These are phyloP conservation scores for Populus tremula DNA, from an alignment of 345 rosid species.

Conservation along the genomic window DNA sequence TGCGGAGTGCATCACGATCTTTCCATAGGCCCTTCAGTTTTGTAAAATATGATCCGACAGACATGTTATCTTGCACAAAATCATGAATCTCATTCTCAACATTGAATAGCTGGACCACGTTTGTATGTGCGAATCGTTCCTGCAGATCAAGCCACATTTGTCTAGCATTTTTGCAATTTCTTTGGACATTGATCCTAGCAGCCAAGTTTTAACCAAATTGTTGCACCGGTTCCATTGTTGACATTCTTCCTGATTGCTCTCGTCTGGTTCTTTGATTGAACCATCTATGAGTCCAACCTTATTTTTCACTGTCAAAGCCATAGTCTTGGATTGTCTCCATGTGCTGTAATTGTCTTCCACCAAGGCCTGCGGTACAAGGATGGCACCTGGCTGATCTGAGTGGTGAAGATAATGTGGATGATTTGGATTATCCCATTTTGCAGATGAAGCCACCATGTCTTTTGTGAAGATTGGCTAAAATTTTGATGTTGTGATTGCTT, in stretches of 20 bases:
- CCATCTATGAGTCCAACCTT: background rate
- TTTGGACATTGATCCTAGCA: constrained; percentile 4
- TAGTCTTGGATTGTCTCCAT: background rate
- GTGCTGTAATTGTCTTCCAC: constrained; percentile 9
- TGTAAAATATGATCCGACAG: background rate
- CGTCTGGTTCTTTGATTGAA: background rate
- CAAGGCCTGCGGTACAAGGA: background rate
- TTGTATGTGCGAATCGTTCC: background rate
- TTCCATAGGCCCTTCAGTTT: background rate
- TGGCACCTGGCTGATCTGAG: background rate
- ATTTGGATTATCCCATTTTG: background rate
- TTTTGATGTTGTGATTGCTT: background rate
- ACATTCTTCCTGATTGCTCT: background rate
- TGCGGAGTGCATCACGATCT: background rate
- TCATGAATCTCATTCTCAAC: constrained; percentile 3
- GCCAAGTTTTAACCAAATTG: background rate
- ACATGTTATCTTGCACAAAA: background rate
- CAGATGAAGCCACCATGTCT: background rate
- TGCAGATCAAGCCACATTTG: background rate
- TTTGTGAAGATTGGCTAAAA: background rate
- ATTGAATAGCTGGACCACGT: constrained; percentile 6
- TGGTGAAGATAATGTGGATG: background rate
- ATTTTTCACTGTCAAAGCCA: background rate
- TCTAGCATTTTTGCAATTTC: constrained; percentile 3
- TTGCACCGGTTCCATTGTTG: constrained; percentile 3